Evolutionary conservation across 2,329 filamentous ascomycete genomes (phyloP).

Genomic region (Fusarium proliferatum): DNA sequence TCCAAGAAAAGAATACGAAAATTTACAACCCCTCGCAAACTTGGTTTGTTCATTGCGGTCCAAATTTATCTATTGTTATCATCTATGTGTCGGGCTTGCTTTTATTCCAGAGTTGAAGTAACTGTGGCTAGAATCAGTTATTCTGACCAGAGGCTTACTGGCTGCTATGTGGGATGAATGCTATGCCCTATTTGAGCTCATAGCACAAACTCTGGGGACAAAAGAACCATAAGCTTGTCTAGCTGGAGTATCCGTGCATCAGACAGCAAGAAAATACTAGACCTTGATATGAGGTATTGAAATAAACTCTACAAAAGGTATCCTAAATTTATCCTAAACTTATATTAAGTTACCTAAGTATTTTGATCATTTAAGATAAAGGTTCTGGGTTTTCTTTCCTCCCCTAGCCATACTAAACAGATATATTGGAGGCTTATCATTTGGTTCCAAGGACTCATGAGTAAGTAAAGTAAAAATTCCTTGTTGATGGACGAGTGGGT

Average conservation of each 20-base stretch:
- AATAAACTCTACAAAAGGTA: too few species aligned
- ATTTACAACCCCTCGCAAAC: background rate
- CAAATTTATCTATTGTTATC: background rate
- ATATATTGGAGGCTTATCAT: slow-evolving; percentile 80
- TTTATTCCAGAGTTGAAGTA: accelerated
- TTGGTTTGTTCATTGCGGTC: too few species aligned
- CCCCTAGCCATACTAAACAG: too few species aligned
- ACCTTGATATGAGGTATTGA: too few species aligned
- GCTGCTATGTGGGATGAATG: background rate
- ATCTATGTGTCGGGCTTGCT: background rate
- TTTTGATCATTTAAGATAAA: too few species aligned
- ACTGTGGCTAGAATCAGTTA: background rate
- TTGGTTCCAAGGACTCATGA: slow-evolving; percentile 77
- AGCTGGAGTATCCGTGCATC: background rate
- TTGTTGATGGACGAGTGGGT: slow-evolving; percentile 83
- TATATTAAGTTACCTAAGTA: too few species aligned
- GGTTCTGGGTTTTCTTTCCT: too few species aligned
- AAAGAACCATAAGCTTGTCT: background rate
- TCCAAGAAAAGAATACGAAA: background rate
- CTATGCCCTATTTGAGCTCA: background rate
- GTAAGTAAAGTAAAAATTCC: slow-evolving; percentile 72
- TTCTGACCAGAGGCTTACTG: too few species aligned
- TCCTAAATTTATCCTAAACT: too few species aligned
- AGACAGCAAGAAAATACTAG: too few species aligned
- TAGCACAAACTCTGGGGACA: background rate